Evolutionary conservation across 257 asterid species (phyloP).

Genomic region (Penstemon newberryi): DNA sequence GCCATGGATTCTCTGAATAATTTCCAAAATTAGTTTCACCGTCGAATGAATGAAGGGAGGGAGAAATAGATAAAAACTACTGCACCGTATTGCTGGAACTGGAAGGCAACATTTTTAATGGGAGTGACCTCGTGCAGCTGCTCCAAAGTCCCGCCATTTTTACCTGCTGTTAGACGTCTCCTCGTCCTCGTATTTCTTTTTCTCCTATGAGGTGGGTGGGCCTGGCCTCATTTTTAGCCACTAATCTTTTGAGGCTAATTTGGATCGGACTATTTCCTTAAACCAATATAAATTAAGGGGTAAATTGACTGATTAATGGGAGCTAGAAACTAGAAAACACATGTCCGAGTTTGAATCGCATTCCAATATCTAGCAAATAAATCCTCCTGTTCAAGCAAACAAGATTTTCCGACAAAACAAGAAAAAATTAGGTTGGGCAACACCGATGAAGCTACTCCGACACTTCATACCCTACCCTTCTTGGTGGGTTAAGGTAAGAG

Average conservation of each 20-base stretch:
- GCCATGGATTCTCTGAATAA: conserved; percentile 35
- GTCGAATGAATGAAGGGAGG: not conserved
- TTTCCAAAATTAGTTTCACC: not conserved
- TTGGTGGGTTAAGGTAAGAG: too few relatives aligned
- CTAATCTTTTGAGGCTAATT: not conserved
- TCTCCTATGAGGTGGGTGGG: not conserved
- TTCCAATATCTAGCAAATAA: too few relatives aligned
- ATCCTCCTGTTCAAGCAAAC: too few relatives aligned
- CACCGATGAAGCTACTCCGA: too few relatives aligned
- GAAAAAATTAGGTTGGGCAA: too few relatives aligned
- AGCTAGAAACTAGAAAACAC: too few relatives aligned
- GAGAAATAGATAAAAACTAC: not conserved
- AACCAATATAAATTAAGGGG: too few relatives aligned
- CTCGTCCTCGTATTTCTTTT: not conserved
- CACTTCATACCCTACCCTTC: too few relatives aligned
- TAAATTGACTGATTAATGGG: too few relatives aligned
- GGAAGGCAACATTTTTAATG: conserved; percentile 18
- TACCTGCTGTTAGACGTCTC: not conserved
- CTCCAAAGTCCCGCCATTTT: conserved; percentile 34
- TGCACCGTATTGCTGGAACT: conserved; percentile 23
- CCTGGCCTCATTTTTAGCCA: not conserved
- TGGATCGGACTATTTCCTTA: too few relatives aligned
- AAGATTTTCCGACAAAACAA: too few relatives aligned
- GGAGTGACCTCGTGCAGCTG: conserved; percentile 21
- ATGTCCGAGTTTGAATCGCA: too few relatives aligned